These are phyloP conservation scores for Xylaria sp. DNA, from an alignment of 2,329 filamentous ascomycete genomes.

Conservation along the genomic window DNA sequence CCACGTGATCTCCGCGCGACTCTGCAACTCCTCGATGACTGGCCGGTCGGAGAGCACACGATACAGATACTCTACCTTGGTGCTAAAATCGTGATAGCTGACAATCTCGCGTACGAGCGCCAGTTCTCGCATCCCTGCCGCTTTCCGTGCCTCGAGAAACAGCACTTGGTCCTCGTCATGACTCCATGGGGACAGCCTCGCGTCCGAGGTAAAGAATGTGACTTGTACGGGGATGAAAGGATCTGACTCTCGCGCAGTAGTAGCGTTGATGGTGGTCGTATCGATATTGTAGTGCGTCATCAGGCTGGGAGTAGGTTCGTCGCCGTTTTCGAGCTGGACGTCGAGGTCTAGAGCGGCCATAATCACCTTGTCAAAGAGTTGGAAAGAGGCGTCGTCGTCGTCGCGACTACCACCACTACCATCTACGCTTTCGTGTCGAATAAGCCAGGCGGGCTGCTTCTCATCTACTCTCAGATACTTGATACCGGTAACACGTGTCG, in stretches of 20 bases:
- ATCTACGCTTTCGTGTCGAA: slow-evolving; percentile 18
- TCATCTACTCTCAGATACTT: background rate
- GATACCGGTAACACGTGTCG: slow-evolving; percentile 23
- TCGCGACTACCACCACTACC: background rate
- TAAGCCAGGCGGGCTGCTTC: slow-evolving; percentile 18
- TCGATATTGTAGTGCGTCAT: slow-evolving; percentile 6
- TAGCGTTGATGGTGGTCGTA: too few species aligned
- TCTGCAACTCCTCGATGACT: slow-evolving; percentile 15
- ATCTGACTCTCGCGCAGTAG: background rate
- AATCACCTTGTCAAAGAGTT: slow-evolving; percentile 31
- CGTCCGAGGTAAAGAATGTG: slow-evolving; percentile 25
- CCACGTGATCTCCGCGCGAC: slow-evolving; percentile 17
- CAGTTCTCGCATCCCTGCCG: slow-evolving; percentile 22
- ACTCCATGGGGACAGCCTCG: slow-evolving; percentile 15
- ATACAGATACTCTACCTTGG: slow-evolving; percentile 25
- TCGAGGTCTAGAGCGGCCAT: slow-evolving; percentile 19
- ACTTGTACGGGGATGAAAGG: slow-evolving; percentile 13
- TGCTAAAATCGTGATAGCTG: background rate
- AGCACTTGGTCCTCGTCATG: slow-evolving; percentile 20
- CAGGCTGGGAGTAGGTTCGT: background rate
- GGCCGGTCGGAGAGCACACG: slow-evolving; percentile 26
- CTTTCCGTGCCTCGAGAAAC: slow-evolving; percentile 10
- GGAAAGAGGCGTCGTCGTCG: slow-evolving; percentile 1
- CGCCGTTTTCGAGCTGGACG: slow-evolving; percentile 14
- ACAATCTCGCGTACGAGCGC: slow-evolving; percentile 28